Evolutionary conservation across 2,329 filamentous ascomycete genomes (phyloP).

Genomic region (Lasiodiplodia sp.): DNA sequence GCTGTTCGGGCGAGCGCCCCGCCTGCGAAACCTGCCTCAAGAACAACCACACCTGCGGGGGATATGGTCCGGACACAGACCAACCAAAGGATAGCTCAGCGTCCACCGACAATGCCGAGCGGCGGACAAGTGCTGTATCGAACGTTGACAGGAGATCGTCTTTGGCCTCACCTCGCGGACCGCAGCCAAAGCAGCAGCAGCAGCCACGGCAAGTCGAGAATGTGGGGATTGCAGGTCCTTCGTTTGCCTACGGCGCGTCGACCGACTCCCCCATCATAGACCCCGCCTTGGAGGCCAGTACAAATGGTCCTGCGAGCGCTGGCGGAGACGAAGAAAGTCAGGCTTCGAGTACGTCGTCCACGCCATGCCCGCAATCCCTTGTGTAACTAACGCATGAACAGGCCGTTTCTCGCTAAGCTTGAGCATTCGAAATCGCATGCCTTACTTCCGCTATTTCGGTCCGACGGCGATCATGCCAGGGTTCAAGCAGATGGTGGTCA

Average conservation of each 20-base stretch:
- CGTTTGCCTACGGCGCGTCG: neutral
- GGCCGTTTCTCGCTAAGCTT: conserved; percentile 42
- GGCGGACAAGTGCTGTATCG: neutral
- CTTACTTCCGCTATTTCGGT: conserved; percentile 90
- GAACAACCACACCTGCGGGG: conserved; percentile 57
- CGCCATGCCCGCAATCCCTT: conserved; percentile 28
- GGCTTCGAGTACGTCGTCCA: conserved; percentile 39
- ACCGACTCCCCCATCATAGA: conserved; percentile 10
- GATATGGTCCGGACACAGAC: conserved; percentile 51
- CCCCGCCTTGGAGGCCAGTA: conserved; percentile 13
- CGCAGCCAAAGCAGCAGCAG: conserved; percentile 13
- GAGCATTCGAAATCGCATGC: conserved; percentile 71
- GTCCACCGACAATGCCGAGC: neutral
- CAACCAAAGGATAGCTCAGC: conserved; percentile 1
- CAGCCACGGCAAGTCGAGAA: conserved; percentile 1
- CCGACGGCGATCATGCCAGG: conserved; percentile 90
- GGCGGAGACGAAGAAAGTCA: conserved; percentile 47
- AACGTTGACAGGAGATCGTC: neutral
- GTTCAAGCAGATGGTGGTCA: conserved; percentile 91
- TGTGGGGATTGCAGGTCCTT: neutral
- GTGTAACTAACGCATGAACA: conserved; percentile 34
- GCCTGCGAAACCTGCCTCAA: conserved; percentile 55
- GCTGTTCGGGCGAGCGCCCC: conserved; percentile 54
- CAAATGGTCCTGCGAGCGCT: conserved; percentile 7
- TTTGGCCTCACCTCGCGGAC: conserved; percentile 7